These are phyloP conservation scores for Naematelia encephala DNA, from an alignment of 768 basidiomycete species.

Conservation along the genomic window DNA sequence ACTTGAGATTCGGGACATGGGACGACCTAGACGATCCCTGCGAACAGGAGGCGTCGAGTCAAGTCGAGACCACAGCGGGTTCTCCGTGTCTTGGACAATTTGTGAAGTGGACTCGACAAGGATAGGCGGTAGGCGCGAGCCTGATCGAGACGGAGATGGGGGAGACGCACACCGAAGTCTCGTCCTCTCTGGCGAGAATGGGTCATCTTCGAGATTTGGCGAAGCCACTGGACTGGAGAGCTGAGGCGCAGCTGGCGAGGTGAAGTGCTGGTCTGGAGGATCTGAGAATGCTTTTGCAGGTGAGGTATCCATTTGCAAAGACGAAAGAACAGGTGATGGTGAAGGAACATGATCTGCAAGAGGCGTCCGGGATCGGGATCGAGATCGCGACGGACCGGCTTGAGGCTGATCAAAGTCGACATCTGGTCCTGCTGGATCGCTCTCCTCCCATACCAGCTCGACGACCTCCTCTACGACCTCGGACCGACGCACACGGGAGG, in stretches of 20 bases:
- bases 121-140: neutral
- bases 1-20: slow-evolving; percentile 4
- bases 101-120: neutral
- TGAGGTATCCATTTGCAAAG: slow-evolving; percentile 10
- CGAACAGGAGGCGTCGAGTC: neutral
- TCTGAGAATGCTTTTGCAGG: slow-evolving; percentile 12
- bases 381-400: slow-evolving; percentile 9
- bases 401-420: slow-evolving; percentile 12
- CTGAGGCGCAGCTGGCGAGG: neutral
- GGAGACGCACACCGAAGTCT: neutral
- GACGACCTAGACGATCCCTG: neutral
- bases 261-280: slow-evolving; percentile 6
- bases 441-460: slow-evolving; percentile 20
- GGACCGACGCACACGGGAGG: neutral
- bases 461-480: slow-evolving; percentile 6
- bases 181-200: neutral
- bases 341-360: slow-evolving; percentile 12
- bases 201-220: neutral
- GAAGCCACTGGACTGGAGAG: neutral
- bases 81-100: neutral
- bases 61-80: neutral
- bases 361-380: neutral
- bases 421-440: slow-evolving; percentile 13
- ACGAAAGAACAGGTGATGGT: slow-evolving; percentile 30
- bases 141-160: neutral